Percentiles rank a stretch among this genome's conserved stretches.
Evolutionary conservation across 306 rosid genomes (phyloP).

Genomic region (Cucumis cinereus): DNA sequence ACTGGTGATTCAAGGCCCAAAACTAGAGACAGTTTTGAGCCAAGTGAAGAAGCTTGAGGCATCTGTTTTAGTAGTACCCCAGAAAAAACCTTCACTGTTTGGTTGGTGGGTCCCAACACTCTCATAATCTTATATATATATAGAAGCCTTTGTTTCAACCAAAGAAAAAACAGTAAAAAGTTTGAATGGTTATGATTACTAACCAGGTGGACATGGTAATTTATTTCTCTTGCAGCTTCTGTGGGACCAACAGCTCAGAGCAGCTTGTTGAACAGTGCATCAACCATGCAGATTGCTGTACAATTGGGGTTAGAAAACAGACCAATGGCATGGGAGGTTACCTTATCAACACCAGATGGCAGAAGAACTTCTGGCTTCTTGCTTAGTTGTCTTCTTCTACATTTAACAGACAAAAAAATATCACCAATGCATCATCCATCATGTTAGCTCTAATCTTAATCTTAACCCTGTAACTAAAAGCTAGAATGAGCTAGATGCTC

Average conservation of each 20-base stretch:
- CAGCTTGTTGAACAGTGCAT: constrained; percentile 80
- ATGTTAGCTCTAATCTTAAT: background rate
- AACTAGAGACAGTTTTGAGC: constrained; percentile 59
- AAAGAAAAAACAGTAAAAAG: background rate
- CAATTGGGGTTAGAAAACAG: constrained; percentile 87
- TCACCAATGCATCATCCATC: background rate
- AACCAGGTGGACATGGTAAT: background rate
- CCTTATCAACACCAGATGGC: constrained; percentile 85
- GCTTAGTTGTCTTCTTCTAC: constrained; percentile 29
- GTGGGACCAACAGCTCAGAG: constrained; percentile 54
- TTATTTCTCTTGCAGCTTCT: constrained; percentile 35
- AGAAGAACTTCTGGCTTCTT: constrained; percentile 93
- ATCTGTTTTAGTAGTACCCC: constrained; percentile 79
- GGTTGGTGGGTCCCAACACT: constrained; percentile 47
- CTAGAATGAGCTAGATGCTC: background rate
- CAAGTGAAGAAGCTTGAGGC: constrained; percentile 93
- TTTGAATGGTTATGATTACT: background rate
- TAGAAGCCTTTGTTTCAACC: background rate
- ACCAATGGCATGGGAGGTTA: constrained; percentile 75
- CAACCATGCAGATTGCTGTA: constrained; percentile 63
- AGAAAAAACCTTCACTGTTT: constrained; percentile 55
- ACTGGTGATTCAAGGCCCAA: constrained; percentile 84
- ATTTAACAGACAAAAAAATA: background rate
- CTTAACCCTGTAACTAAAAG: constrained; percentile 1
- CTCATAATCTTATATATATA: background rate